Evolutionary conservation across 2,329 filamentous ascomycete genomes (phyloP).

Genomic region (Remersonia thermophila): DNA sequence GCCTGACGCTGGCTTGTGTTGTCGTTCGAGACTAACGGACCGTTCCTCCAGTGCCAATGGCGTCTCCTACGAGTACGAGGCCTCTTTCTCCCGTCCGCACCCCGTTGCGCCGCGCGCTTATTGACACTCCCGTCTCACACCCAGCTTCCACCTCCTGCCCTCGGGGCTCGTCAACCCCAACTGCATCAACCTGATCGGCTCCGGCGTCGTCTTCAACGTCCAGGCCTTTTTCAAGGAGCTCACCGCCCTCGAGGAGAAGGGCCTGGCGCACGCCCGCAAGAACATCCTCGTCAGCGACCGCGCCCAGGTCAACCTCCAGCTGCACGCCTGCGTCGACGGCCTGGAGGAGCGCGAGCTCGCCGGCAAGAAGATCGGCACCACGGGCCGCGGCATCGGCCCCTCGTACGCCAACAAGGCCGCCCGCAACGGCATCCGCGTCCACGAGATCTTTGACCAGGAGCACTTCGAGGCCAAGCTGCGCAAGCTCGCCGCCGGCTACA

Average conservation of each 20-base stretch:
- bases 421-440: conserved; percentile 52
- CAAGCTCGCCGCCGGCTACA: conserved; percentile 47
- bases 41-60: conserved; percentile 22
- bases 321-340: conserved; percentile 54
- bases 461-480: conserved; percentile 56
- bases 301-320: conserved; percentile 49
- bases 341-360: conserved; percentile 46
- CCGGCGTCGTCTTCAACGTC: conserved; percentile 55
- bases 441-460: conserved; percentile 54
- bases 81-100: background rate
- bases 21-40: conserved; percentile 9
- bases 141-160: conserved; percentile 49
- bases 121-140: conserved; percentile 11
- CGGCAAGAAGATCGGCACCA: conserved; percentile 30
- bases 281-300: conserved; percentile 51
- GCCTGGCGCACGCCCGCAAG: conserved; percentile 39
- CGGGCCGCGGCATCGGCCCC: conserved; percentile 23
- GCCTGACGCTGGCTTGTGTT: background rate
- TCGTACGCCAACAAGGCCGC: conserved; percentile 19
- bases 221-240: conserved; percentile 51
- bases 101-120: background rate
- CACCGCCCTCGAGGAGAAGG: conserved; percentile 45
- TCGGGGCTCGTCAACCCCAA: conserved; percentile 60
- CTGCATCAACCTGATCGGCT: conserved; percentile 63
- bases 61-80: conserved; percentile 20